Evolutionary conservation across 345 rosid genomes (phyloP).

Genomic region (Salix udensis): DNA sequence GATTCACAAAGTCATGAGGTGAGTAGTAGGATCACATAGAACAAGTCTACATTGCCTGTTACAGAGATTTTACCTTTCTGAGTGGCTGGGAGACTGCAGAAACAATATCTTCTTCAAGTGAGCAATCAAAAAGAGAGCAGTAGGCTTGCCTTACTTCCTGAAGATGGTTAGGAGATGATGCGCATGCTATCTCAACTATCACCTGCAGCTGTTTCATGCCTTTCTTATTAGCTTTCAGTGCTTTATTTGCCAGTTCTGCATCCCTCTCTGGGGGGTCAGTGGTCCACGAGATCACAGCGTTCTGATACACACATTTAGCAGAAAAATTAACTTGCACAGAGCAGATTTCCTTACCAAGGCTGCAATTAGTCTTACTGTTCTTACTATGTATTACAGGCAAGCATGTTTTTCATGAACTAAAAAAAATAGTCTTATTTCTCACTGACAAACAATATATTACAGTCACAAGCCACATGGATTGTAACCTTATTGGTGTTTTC

Average conservation of each 20-base stretch:
- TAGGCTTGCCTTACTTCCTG: constrained; percentile 70
- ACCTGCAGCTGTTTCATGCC: constrained; percentile 44
- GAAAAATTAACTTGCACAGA: no score
- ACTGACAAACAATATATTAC: no score
- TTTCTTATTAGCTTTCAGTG: constrained; percentile 41
- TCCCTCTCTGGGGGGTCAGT: constrained; percentile 81
- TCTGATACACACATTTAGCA: constrained; percentile 27
- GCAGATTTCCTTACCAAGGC: no score
- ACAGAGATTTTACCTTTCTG: constrained; percentile 50
- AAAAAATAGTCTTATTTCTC: no score
- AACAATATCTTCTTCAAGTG: constrained; percentile 76
- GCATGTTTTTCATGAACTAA: no score
- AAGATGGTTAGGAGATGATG: constrained; percentile 70
- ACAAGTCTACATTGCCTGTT: not conserved
- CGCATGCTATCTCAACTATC: constrained; percentile 74
- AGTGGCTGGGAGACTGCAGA: constrained; percentile 42
- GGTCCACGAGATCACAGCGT: constrained; percentile 66
- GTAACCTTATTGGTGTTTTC: no score
- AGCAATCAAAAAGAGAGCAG: constrained; percentile 53
- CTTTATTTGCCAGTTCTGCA: constrained; percentile 63
- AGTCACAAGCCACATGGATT: no score
- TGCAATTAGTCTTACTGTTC: no score
- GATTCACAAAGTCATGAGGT: no score
- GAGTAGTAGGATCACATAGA: not conserved
- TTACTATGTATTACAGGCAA: no score